Conservation (phyloP, 2,329 filamentous ascomycete species). For the Phaeosphaeria sp. region DNA sequence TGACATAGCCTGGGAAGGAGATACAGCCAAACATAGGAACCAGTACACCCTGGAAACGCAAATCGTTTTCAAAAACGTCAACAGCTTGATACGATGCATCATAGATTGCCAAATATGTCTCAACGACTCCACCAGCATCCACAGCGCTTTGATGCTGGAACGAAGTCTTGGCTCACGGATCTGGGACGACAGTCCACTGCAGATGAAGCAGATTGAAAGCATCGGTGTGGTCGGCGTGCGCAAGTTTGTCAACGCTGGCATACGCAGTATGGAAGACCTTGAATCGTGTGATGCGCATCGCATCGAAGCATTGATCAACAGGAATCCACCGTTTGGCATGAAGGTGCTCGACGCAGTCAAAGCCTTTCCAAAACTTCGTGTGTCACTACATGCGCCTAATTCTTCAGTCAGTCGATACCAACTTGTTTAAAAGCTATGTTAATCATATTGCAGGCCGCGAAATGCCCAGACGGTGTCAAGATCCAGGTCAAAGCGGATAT, state of each 20-base stretch:
- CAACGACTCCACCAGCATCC: constrained; percentile 71
- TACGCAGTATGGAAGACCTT: constrained; percentile 75
- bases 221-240: constrained; percentile 78
- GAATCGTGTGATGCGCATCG: constrained; percentile 69
- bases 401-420: constrained; percentile 49
- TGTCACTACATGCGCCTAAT: constrained; percentile 60
- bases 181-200: constrained; percentile 83
- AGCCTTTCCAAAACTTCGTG: constrained; percentile 73
- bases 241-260: constrained; percentile 73
- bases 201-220: constrained; percentile 82
- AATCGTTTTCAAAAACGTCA: constrained; percentile 71
- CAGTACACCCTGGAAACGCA: constrained; percentile 68
- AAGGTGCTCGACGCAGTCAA: constrained; percentile 70
- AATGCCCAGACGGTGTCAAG: constrained; percentile 54
- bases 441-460: constrained; percentile 22
- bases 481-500: constrained; percentile 71
- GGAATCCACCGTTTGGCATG: constrained; percentile 83
- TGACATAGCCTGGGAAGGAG: constrained; percentile 62
- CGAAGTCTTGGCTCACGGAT: constrained; percentile 75
- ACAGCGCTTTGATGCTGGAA: constrained; percentile 76
- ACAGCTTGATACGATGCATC: constrained; percentile 75
- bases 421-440: background rate
- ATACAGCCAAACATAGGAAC: constrained; percentile 60
- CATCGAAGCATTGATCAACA: constrained; percentile 78
- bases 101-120: constrained; percentile 72